Conservation (phyloP, 148 eudicot species). For the Rhododendron mucronatum region DNA sequence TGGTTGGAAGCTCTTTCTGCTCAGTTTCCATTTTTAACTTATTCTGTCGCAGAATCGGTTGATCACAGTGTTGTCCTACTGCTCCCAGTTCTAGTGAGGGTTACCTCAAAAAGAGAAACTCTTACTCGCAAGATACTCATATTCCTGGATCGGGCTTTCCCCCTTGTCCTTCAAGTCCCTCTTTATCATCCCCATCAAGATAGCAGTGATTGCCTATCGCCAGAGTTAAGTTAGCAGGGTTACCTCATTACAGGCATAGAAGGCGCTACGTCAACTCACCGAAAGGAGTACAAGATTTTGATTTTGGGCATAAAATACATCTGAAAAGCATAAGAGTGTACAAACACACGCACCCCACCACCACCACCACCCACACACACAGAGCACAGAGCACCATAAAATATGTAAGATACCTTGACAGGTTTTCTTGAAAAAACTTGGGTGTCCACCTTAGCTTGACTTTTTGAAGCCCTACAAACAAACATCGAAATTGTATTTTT, state of each 20-base stretch:
- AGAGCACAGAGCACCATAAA: background rate
- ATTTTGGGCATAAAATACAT: background rate
- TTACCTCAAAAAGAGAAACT: background rate
- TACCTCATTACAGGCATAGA: background rate
- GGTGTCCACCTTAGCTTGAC: conserved; percentile 37
- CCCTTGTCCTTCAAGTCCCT: background rate
- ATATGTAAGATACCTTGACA: conserved; percentile 41
- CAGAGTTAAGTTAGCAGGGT: background rate
- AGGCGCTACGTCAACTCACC: background rate
- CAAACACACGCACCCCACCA: background rate
- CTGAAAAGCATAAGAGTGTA: background rate
- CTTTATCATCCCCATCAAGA: background rate
- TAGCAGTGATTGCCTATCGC: background rate
- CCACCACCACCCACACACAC: background rate
- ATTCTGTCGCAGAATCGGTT: background rate
- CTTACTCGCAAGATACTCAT: background rate
- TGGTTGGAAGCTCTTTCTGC: background rate
- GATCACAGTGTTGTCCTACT: background rate
- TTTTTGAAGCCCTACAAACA: conserved; percentile 47
- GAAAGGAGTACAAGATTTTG: background rate
- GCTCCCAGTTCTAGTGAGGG: background rate
- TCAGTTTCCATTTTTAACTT: background rate
- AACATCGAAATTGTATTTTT: conserved; percentile 1
- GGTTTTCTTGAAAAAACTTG: conserved; percentile 37
- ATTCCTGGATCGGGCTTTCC: background rate